Conservation (phyloP, 306 rosid genomes). For the Lagenaria siceraria region DNA sequence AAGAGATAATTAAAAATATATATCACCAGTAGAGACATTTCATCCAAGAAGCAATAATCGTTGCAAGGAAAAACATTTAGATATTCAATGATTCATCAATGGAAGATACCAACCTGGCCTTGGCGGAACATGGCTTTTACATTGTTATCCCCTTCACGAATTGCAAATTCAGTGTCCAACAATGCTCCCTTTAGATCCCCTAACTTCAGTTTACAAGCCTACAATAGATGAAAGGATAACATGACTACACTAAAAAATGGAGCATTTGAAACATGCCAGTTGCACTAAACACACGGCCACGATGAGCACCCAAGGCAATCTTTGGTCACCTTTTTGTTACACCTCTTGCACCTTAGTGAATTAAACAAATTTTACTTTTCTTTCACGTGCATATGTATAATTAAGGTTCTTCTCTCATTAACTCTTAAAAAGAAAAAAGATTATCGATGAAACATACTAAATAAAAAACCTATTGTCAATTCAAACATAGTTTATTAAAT, state of each 20-base stretch:
- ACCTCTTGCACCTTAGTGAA: background rate
- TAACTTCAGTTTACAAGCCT: constrained; percentile 89
- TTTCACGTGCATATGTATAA: background rate
- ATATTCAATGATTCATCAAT: background rate
- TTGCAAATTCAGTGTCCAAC: constrained; percentile 84
- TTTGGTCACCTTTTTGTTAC: background rate
- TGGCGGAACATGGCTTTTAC: constrained; percentile 92
- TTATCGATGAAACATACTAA: background rate
- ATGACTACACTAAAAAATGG: background rate
- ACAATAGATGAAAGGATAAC: constrained; percentile 3
- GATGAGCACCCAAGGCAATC: background rate
- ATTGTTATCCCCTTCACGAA: constrained; percentile 80
- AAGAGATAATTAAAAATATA: background rate
- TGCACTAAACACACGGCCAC: background rate
- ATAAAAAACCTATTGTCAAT: background rate
- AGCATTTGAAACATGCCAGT: background rate
- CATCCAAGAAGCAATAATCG: background rate
- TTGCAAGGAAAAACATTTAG: background rate
- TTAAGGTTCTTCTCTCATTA: background rate
- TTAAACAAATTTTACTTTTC: background rate
- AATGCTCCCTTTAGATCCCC: constrained; percentile 88
- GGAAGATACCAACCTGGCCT: constrained; percentile 71
- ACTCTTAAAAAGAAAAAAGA: background rate
- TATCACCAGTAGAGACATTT: background rate
- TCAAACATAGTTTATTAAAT: too few relatives aligned